Conservation (phyloP, 768 basidiomycete genomes). For the Clitopilus passeckerianus region DNA sequence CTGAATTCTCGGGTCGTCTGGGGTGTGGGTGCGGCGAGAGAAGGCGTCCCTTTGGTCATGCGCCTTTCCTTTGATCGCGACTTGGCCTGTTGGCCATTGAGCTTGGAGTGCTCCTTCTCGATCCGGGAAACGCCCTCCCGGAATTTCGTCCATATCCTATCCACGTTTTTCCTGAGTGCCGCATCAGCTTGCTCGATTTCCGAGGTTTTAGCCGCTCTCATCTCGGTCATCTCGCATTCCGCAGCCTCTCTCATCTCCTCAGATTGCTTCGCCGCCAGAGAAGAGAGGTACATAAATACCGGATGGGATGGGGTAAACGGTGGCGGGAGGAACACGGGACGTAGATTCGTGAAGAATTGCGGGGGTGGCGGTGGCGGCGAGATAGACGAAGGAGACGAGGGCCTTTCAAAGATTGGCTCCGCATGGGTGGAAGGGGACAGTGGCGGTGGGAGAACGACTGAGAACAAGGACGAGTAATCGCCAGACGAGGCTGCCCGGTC, state of each 20-base stretch:
- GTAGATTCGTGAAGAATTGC: conserved; percentile 46
- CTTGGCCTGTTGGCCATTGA: background rate
- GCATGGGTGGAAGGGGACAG: conserved; percentile 19
- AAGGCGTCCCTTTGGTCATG: conserved; percentile 1
- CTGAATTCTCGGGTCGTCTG: conserved; percentile 20
- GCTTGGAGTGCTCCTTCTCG: conserved; percentile 29
- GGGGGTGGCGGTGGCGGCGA: conserved; percentile 22
- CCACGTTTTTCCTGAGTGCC: conserved; percentile 51
- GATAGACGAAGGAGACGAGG: conserved; percentile 17
- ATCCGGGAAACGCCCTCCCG: conserved; percentile 39
- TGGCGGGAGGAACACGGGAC: conserved; percentile 65
- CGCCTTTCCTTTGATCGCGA: conserved; percentile 12
- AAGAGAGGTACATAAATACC: conserved; percentile 60
- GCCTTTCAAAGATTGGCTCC: conserved; percentile 18
- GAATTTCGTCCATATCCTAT: conserved; percentile 59
- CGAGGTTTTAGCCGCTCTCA: conserved; percentile 47
- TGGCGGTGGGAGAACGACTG: conserved; percentile 35
- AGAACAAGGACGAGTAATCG: conserved; percentile 41
- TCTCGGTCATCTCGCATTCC: conserved; percentile 51
- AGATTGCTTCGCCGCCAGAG: conserved; percentile 51
- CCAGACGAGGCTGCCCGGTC: conserved; percentile 30
- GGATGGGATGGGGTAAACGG: conserved; percentile 76
- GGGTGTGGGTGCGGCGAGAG: conserved; percentile 29
- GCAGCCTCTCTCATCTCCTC: conserved; percentile 48
- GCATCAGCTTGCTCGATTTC: conserved; percentile 55